Evolutionary conservation across 2,329 filamentous ascomycete species (phyloP).

Genomic region (Alternaria sp.): DNA sequence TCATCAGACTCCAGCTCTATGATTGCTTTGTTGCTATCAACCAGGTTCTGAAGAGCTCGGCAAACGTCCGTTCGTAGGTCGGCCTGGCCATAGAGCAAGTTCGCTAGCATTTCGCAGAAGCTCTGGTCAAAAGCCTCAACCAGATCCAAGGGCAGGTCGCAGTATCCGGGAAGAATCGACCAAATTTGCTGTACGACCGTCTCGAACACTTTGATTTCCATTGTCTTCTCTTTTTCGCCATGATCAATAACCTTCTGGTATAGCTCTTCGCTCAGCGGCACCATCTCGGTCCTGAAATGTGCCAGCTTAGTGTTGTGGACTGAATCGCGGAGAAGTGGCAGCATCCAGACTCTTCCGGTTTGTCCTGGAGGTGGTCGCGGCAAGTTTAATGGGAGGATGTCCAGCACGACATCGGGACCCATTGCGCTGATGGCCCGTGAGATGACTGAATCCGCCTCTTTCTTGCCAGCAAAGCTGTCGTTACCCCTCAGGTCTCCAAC

Average conservation of each 20-base stretch:
- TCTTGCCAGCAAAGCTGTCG: constrained; percentile 90
- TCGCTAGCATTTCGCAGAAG: constrained; percentile 90
- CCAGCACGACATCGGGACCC: constrained; percentile 84
- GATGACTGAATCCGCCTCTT: constrained; percentile 90
- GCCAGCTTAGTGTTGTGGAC: constrained; percentile 86
- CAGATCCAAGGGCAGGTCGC: constrained; percentile 83
- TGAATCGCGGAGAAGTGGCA: constrained; percentile 88
- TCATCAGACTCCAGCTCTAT: constrained; percentile 72
- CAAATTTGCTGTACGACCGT: constrained; percentile 95
- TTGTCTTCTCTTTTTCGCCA: constrained; percentile 82
- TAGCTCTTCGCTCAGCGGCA: constrained; percentile 88
- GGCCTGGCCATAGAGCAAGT: constrained; percentile 90
- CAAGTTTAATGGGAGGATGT: constrained; percentile 86
- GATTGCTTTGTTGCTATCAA: constrained; percentile 91
- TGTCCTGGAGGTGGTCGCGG: constrained; percentile 77
- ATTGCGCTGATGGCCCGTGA: constrained; percentile 88
- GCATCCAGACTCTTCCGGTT: constrained; percentile 89
- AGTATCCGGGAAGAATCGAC: constrained; percentile 93
- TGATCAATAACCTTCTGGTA: constrained; percentile 89
- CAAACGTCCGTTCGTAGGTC: constrained; percentile 89
- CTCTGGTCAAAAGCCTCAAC: constrained; percentile 77
- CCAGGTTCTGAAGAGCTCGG: constrained; percentile 81
- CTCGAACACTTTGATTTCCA: constrained; percentile 98
- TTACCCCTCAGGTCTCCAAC: constrained; percentile 89
- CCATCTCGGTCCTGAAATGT: constrained; percentile 86